phyloP scores from a whole-genome alignment of 2,329 filamentous ascomycete genomes.

The Xylaria sp. region DNA sequence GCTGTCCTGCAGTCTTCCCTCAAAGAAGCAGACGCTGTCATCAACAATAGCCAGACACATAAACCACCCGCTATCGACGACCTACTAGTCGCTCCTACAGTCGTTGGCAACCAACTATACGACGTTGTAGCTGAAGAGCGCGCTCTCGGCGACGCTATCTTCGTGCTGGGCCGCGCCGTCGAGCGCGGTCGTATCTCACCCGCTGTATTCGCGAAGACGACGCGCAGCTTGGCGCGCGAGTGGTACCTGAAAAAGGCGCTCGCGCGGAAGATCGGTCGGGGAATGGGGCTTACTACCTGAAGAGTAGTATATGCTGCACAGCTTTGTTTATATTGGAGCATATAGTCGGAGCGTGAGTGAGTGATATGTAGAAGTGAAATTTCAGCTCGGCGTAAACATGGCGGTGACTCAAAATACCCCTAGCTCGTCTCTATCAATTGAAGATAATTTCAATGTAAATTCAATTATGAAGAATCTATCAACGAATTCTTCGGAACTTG shows the following conservation, averaged over 20 bases:
- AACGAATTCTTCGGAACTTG: too few relatives aligned
- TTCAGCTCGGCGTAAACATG: neutral
- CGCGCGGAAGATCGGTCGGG: constrained; percentile 75
- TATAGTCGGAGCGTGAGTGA: too few relatives aligned
- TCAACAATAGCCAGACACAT: constrained; percentile 72
- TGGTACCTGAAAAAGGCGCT: constrained; percentile 85
- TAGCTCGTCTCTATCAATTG: neutral
- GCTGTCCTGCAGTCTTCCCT: constrained; percentile 78
- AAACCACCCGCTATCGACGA: constrained; percentile 83
- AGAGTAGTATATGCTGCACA: too few relatives aligned
- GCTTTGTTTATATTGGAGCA: too few relatives aligned
- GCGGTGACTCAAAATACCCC: constrained; percentile 3
- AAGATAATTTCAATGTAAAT: constrained; percentile 3
- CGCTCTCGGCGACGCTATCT: constrained; percentile 84
- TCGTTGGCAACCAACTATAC: constrained; percentile 93
- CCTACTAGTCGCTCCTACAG: constrained; percentile 88
- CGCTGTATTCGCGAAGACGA: constrained; percentile 79
- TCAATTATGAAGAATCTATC: too few relatives aligned
- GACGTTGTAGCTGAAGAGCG: constrained; percentile 86
- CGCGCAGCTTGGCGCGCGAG: constrained; percentile 74
- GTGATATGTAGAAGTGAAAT: neutral
- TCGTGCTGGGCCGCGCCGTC: constrained; percentile 76
- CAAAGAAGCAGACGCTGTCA: constrained; percentile 76
- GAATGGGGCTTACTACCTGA: constrained; percentile 68
- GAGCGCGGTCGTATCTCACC: constrained; percentile 74